Conservation (phyloP, 805 yeast species). For the Starmera pachycereana region DNA sequence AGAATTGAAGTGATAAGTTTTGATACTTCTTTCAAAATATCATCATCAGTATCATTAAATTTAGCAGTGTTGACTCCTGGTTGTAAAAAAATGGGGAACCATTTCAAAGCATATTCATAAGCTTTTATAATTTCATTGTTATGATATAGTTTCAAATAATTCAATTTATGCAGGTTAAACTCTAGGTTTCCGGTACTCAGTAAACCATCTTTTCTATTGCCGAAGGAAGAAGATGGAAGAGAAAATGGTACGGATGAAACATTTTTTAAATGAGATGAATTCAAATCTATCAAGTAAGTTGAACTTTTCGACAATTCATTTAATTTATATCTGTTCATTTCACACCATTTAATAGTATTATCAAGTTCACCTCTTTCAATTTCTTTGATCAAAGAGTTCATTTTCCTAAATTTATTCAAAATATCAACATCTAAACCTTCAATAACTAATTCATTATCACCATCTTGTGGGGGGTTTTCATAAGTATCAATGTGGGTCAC, state of each 20-base stretch:
- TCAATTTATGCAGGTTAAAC: conserved; percentile 33
- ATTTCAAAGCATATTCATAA: conserved; percentile 31
- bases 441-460: conserved; percentile 21
- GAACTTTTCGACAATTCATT: too few relatives aligned
- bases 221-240: conserved; percentile 12
- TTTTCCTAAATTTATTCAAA: conserved; percentile 26
- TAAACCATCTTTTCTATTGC: conserved; percentile 11
- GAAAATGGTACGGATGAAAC: conserved; percentile 14
- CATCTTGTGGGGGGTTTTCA: too few relatives aligned
- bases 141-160: conserved; percentile 25
- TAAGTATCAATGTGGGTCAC: too few relatives aligned
- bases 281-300: too few relatives aligned
- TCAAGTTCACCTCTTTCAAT: conserved; percentile 25
- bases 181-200: conserved; percentile 20
- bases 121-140: conserved; percentile 21
- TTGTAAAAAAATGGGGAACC: conserved; percentile 28
- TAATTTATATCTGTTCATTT: conserved; percentile 11
- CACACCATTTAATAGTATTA: conserved; percentile 43
- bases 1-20: conserved; percentile 31
- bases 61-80: too few relatives aligned
- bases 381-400: conserved; percentile 32
- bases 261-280: conserved; percentile 1
- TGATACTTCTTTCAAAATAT: conserved; percentile 29
- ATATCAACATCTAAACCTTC: conserved; percentile 19
- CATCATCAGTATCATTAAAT: conserved; percentile 18